Conservation (phyloP, 2,329 filamentous ascomycete species). For the Hypomyces rosellus region DNA sequence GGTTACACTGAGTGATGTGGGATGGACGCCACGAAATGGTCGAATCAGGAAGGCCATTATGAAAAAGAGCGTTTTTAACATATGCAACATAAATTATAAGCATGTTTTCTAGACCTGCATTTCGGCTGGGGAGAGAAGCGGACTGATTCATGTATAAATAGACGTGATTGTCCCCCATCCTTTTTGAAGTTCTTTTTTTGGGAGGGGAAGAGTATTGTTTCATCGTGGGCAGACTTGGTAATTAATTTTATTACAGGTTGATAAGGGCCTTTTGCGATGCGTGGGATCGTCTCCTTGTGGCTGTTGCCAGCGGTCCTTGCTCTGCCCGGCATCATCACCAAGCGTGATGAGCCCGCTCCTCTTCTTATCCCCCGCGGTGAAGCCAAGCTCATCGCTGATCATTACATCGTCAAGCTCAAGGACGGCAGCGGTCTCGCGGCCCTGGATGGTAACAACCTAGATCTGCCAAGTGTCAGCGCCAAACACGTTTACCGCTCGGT, state of each 20-base stretch:
- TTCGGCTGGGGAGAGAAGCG: not conserved
- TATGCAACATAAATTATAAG: too few species aligned
- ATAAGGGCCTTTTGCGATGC: conserved; percentile 5
- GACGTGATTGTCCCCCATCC: too few species aligned
- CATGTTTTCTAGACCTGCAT: not conserved
- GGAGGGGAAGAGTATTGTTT: too few species aligned
- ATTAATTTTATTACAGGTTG: too few species aligned
- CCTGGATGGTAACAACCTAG: not conserved
- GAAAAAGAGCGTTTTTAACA: not conserved
- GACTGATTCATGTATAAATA: not conserved
- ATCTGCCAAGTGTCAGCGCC: not conserved
- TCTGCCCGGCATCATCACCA: conserved; percentile 6
- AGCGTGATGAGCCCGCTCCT: conserved; percentile 20
- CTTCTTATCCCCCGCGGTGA: conserved; percentile 15
- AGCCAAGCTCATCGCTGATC: conserved; percentile 4
- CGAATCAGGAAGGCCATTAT: not conserved
- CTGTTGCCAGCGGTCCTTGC: conserved; percentile 16
- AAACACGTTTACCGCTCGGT: not conserved
- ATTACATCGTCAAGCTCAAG: conserved; percentile 1
- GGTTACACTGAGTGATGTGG: not conserved
- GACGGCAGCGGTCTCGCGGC: not conserved
- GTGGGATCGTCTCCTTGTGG: conserved; percentile 14
- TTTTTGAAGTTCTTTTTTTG: too few species aligned
- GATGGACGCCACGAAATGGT: not conserved
- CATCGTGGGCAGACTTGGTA: too few species aligned